Percentiles rank a stretch among this genome's conserved stretches.
Conservation (phyloP, 331 rosid genomes). For the Arachis monticola region DNA sequence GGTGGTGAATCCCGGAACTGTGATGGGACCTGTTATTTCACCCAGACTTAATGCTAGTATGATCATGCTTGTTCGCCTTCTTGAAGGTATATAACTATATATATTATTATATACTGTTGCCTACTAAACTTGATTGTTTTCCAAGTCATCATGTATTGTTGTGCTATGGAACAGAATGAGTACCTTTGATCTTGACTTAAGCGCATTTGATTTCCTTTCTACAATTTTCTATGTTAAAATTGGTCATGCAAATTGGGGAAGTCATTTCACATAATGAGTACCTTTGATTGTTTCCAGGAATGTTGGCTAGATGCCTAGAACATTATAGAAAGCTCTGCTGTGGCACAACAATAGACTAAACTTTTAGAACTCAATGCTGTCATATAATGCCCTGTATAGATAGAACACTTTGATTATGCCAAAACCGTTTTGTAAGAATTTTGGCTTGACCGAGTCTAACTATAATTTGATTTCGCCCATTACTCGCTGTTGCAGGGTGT, state of each 20-base stretch:
- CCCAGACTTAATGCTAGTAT: slow-evolving; percentile 83
- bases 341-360: background rate
- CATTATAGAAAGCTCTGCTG: background rate
- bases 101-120: background rate
- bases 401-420: background rate
- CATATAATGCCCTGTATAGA: background rate
- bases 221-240: background rate
- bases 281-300: background rate
- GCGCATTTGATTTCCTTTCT: slow-evolving; percentile 18
- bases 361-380: background rate
- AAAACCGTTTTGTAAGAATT: background rate
- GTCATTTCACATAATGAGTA: background rate
- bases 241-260: background rate
- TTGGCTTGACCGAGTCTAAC: background rate
- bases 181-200: slow-evolving; percentile 8
- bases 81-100: slow-evolving; percentile 60
- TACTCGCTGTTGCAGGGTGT: slow-evolving; percentile 59
- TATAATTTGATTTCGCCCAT: slow-evolving; percentile 19
- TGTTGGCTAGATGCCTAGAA: background rate
- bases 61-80: slow-evolving; percentile 68
- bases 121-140: background rate
- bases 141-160: slow-evolving; percentile 7
- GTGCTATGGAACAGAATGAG: background rate
- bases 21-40: slow-evolving; percentile 77
- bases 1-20: slow-evolving; percentile 88